Evolutionary conservation across 495 filamentous ascomycete species (phyloP).

Genomic region (Trichoderma asperelloides): DNA sequence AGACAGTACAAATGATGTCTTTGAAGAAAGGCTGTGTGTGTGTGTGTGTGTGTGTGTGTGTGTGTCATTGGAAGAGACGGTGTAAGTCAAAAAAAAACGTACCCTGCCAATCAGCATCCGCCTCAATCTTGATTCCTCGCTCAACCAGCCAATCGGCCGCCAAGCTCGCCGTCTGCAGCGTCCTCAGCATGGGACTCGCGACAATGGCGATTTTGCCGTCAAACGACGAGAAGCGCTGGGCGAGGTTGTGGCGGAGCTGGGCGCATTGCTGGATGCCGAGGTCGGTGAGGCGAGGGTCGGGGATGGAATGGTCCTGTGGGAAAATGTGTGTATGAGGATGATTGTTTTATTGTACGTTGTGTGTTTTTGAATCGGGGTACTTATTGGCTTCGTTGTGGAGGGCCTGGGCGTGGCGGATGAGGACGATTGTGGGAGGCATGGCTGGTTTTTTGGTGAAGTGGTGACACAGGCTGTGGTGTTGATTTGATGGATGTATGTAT

Average conservation of each 20-base stretch:
- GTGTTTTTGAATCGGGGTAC: constrained; percentile 16
- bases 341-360: not conserved
- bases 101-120: constrained; percentile 48
- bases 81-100: constrained; percentile 7
- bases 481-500: not conserved
- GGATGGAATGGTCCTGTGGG: constrained; percentile 41
- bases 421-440: constrained; percentile 52
- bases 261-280: constrained; percentile 44
- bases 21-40: too few species aligned
- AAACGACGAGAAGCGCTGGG: constrained; percentile 36
- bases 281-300: constrained; percentile 47
- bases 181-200: constrained; percentile 49
- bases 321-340: not conserved
- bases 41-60: too few species aligned
- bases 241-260: constrained; percentile 35
- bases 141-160: constrained; percentile 44
- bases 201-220: constrained; percentile 45
- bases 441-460: not conserved
- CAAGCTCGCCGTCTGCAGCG: constrained; percentile 46
- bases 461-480: not conserved
- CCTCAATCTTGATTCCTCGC: constrained; percentile 40
- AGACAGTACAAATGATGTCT: too few species aligned
- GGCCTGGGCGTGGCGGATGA: constrained; percentile 51
- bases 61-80: too few species aligned
- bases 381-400: constrained; percentile 42